Evolutionary conservation across 768 basidiomycete genomes (phyloP).

Genomic region (Naematelia encephala): DNA sequence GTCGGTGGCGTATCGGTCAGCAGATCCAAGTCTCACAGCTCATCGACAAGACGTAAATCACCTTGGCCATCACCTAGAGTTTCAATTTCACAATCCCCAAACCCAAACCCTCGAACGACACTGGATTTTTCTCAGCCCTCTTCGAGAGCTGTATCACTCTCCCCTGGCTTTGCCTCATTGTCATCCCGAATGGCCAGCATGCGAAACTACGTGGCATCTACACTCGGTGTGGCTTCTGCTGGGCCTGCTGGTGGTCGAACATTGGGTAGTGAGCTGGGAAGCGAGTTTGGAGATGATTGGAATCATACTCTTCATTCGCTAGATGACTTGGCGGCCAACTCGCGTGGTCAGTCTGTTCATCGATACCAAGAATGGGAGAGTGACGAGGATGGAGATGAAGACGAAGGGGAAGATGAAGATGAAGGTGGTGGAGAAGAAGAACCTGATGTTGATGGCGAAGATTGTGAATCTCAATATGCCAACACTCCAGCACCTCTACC

Average conservation of each 20-base stretch:
- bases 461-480: conserved; percentile 6
- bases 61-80: conserved; percentile 17
- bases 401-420: neutral
- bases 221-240: conserved; percentile 1
- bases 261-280: conserved; percentile 38
- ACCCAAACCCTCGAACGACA: conserved; percentile 11
- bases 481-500: conserved; percentile 24
- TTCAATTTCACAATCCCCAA: conserved; percentile 6
- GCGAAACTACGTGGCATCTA: conserved; percentile 25
- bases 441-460: conserved; percentile 1
- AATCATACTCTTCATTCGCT: neutral
- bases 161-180: conserved; percentile 31
- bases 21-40: conserved; percentile 1
- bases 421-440: neutral
- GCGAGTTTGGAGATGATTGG: conserved; percentile 33
- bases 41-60: conserved; percentile 6
- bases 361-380: neutral
- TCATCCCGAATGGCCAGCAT: conserved; percentile 31
- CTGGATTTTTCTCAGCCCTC: conserved; percentile 11
- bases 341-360: neutral
- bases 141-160: conserved; percentile 2
- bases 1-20: neutral
- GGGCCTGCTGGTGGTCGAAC: conserved; percentile 14
- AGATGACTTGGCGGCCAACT: neutral
- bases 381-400: neutral